Evolutionary conservation across 2,329 filamentous ascomycete species (phyloP).

Genomic region (Talaromyces islandicus): DNA sequence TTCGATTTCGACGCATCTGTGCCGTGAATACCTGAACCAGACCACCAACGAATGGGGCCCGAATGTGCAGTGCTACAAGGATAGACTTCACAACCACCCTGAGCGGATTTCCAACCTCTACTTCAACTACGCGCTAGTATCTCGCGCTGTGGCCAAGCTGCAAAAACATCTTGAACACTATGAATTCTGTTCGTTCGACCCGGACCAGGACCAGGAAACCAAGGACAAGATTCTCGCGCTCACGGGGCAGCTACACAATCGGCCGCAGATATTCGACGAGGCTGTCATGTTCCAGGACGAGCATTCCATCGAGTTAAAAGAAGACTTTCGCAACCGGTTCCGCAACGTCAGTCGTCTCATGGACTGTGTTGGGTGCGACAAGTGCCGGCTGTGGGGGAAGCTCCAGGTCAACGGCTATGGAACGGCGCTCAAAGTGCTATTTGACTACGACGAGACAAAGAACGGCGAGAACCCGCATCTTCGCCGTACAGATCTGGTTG

Average conservation of each 20-base stretch:
- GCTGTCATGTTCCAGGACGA: conserved; percentile 81
- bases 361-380: conserved; percentile 98
- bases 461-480: conserved; percentile 62
- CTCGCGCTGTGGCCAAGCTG: conserved; percentile 85
- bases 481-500: conserved; percentile 85
- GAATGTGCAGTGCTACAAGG: conserved; percentile 82
- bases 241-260: conserved; percentile 61
- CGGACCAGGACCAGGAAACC: conserved; percentile 69
- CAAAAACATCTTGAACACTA: conserved; percentile 75
- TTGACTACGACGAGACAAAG: conserved; percentile 75
- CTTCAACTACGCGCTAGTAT: conserved; percentile 97
- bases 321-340: conserved; percentile 96
- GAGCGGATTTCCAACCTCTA: conserved; percentile 96
- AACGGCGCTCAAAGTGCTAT: conserved; percentile 88
- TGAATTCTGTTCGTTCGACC: conserved; percentile 87
- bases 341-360: conserved; percentile 93
- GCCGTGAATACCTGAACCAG: conserved; percentile 94
- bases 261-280: conserved; percentile 82
- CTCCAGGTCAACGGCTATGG: conserved; percentile 92
- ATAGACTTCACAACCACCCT: conserved; percentile 74
- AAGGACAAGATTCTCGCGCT: conserved; percentile 76
- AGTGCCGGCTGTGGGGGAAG: conserved; percentile 97
- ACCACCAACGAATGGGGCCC: conserved; percentile 89
- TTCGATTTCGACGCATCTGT: conserved; percentile 92
- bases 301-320: conserved; percentile 67